phyloP scores from a whole-genome alignment of 768 basidiomycete genomes.

The Boletellus emodensis region DNA sequence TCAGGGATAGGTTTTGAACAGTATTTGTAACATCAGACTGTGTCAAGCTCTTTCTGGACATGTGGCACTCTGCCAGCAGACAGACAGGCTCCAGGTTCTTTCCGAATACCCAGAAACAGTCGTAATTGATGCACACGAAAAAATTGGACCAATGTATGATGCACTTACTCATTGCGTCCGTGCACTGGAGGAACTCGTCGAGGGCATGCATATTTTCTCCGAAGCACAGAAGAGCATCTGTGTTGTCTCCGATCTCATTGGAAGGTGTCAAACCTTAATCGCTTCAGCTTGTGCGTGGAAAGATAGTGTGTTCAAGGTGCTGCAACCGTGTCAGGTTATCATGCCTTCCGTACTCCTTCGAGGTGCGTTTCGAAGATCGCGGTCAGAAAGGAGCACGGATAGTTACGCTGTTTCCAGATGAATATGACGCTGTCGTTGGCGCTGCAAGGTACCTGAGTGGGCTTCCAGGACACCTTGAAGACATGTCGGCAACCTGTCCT shows the following conservation, averaged over 20 bases:
- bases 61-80: slow-evolving; percentile 11
- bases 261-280: slow-evolving; percentile 23
- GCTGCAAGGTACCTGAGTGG: slow-evolving; percentile 23
- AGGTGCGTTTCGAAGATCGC: slow-evolving; percentile 27
- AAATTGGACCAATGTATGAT: slow-evolving; percentile 17
- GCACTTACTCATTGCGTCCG: slow-evolving; percentile 19
- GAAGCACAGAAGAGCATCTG: slow-evolving; percentile 26
- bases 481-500: slow-evolving; percentile 29
- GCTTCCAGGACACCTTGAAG: slow-evolving; percentile 24
- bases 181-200: slow-evolving; percentile 37
- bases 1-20: neutral
- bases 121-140: slow-evolving; percentile 8
- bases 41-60: slow-evolving; percentile 18
- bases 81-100: slow-evolving; percentile 19
- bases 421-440: slow-evolving; percentile 29
- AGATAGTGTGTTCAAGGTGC: slow-evolving; percentile 23
- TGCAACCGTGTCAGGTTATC: slow-evolving; percentile 16
- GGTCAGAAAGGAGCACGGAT: neutral
- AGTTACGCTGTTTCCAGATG: slow-evolving; percentile 28
- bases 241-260: slow-evolving; percentile 22
- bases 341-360: slow-evolving; percentile 34
- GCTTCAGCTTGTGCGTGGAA: slow-evolving; percentile 27
- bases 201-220: slow-evolving; percentile 33
- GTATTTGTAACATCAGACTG: slow-evolving; percentile 8
- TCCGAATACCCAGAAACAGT: slow-evolving; percentile 20